Conservation (phyloP, 768 basidiomycete species). For the Sporobolomyces phaffii region DNA sequence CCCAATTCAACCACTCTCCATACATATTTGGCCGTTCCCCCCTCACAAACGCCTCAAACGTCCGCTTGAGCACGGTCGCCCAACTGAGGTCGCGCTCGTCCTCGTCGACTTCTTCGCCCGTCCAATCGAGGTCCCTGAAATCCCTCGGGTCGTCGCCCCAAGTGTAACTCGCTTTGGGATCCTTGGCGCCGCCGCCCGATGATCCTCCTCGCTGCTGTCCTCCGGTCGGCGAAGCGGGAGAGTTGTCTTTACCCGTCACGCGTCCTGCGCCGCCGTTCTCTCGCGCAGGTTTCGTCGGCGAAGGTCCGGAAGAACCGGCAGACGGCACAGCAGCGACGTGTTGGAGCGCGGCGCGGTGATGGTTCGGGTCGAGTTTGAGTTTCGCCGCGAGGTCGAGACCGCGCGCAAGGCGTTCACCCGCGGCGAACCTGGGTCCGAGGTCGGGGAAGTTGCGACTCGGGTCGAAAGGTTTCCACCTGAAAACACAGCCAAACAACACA, state of each 20-base stretch:
- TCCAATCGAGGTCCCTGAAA: constrained; percentile 31
- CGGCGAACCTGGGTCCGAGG: constrained; percentile 69
- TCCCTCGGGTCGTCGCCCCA: constrained; percentile 41
- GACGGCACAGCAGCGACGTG: too few species aligned
- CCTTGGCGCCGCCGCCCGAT: too few species aligned
- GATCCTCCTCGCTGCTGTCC: too few species aligned
- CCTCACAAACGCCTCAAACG: constrained; percentile 85
- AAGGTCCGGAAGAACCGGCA: neutral
- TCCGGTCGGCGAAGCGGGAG: neutral
- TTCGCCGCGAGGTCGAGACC: constrained; percentile 33
- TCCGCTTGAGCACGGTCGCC: constrained; percentile 89
- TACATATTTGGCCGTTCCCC: constrained; percentile 84
- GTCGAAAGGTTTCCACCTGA: constrained; percentile 95
- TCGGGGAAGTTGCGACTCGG: constrained; percentile 90
- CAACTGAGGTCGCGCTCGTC: constrained; percentile 81
- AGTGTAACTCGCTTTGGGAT: constrained; percentile 26
- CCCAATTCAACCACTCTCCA: constrained; percentile 35
- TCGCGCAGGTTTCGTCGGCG: constrained; percentile 4
- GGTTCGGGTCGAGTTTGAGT: constrained; percentile 5
- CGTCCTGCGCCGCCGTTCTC: neutral
- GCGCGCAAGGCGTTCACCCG: constrained; percentile 66
- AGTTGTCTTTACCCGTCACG: neutral
- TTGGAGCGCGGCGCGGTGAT: too few species aligned
- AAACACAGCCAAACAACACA: too few species aligned
- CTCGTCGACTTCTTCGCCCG: constrained; percentile 50